Evolutionary conservation across 2,329 filamentous ascomycete species (phyloP).

Genomic region (Penicillium thymicola): DNA sequence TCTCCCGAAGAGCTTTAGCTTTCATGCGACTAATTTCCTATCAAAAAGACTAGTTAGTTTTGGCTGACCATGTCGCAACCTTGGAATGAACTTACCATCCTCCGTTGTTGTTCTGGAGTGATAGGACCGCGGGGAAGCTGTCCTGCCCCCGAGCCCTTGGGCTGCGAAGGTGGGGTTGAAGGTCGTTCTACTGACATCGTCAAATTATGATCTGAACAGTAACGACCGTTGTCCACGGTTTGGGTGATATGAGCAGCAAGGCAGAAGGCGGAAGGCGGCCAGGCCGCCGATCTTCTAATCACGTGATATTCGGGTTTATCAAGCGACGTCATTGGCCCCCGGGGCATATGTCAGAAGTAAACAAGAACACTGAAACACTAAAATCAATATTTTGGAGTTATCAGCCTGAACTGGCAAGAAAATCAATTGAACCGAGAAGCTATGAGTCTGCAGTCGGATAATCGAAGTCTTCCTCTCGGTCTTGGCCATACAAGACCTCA

Average conservation of each 20-base stretch:
- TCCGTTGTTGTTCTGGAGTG: constrained; percentile 60
- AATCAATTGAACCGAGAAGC: background rate
- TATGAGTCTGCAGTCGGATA: constrained; percentile 10
- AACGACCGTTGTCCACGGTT: background rate
- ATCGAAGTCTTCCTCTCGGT: constrained; percentile 38
- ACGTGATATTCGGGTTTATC: background rate
- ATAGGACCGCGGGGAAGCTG: constrained; percentile 47
- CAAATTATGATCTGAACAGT: background rate
- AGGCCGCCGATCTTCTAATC: background rate
- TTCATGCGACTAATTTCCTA: constrained; percentile 84
- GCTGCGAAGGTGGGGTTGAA: constrained; percentile 41
- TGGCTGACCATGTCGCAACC: background rate
- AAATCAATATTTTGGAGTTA: background rate
- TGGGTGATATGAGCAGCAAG: background rate
- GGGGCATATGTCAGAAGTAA: background rate
- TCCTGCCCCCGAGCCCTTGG: constrained; percentile 35
- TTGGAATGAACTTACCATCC: constrained; percentile 46
- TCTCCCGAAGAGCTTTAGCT: constrained; percentile 80
- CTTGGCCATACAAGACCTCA: constrained; percentile 81
- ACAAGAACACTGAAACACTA: background rate
- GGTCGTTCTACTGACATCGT: constrained; percentile 16
- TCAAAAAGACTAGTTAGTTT: background rate
- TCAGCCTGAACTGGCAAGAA: background rate
- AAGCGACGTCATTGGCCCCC: constrained; percentile 3
- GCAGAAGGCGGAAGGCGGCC: constrained; percentile 1